Evolutionary conservation across 768 basidiomycete species (phyloP), one percentile per base, ranked within the genome.

Genomic region (Boletus reticulatus): DNA sequence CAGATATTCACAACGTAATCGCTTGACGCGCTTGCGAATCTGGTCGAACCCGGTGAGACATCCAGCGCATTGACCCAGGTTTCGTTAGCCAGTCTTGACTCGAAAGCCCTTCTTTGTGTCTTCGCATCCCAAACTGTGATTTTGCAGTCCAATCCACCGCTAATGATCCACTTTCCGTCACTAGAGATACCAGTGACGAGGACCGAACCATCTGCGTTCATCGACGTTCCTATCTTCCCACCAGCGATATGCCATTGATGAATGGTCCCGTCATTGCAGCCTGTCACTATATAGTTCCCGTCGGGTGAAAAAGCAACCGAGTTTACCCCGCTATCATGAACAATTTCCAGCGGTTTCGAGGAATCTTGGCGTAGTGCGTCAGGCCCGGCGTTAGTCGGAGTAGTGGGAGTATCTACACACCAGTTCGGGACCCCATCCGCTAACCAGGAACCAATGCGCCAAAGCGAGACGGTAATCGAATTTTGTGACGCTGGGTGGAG

Each of bases 271-370:
- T 62, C 60, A 20, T 44, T 8, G 52, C 56, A 62, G 11, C 60
- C 61, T 24, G 61, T 42, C 31, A 51, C 52, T 9, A 58, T 22
- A 32, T 51, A 58, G 16, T 42, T 38, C 19, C 61, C 61, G 11
- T 62, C 61, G 6, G 56, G 61, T 11, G 61, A 58, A 38, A 62
- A 62, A 27, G 56, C 42, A 27, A 58, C 52, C 5, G 60, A 53
- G 19, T 58, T 62, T n/a, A 62, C 46, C 4, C 22, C 19, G 9
- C 31, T 22, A 32, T 47, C 11, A n/a, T 53, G 48, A 22, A 29
- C 17, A 19, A 57, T 57, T 50, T 61, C 55, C 34, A 57, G 48
- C 4, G 36, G 51, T 20, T 62, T 47, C 12, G 41, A 39, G n/a
- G n/a, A 14, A 36, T 24, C 60, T 61, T 57, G 19, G 32, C 0